Percentiles rank a stretch among this genome's conserved stretches.
These are phyloP conservation scores for Annona squamosa DNA, from an alignment of 164 flowering plant species.

Conservation along the genomic window DNA sequence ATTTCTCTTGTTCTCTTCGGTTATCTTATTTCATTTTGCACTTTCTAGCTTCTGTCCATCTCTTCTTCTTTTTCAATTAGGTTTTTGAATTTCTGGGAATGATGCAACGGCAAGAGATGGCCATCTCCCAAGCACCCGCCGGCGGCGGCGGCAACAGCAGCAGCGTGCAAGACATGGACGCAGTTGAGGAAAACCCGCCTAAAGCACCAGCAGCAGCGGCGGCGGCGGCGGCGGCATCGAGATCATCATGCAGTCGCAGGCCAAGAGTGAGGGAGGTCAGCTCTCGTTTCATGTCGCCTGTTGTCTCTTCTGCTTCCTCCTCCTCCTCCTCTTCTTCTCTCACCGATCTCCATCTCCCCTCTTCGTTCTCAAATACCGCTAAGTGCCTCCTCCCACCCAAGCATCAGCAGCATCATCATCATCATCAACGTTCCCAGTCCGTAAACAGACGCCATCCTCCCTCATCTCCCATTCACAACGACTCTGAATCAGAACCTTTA, in stretches of 20 bases:
- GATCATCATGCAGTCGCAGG: slow-evolving; percentile 11
- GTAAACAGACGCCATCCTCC: slow-evolving; percentile 13
- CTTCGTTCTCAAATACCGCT: slow-evolving; percentile 6
- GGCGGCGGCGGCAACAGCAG: not conserved
- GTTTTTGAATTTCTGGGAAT: not conserved
- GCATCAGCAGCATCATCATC: slow-evolving; percentile 5
- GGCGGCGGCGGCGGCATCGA: not conserved
- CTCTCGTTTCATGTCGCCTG: slow-evolving; percentile 31
- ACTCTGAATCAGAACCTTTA: slow-evolving; percentile 1
- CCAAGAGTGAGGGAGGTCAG: slow-evolving; percentile 25
- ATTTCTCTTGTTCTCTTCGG: not conserved
- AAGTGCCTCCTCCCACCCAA: slow-evolving; percentile 13
- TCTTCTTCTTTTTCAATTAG: not conserved
- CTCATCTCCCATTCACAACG: not conserved
- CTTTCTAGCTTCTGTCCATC: not conserved
- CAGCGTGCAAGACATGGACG: not conserved
- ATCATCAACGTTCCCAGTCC: slow-evolving; percentile 13
- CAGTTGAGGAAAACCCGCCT: not conserved
- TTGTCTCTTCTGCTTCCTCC: slow-evolving; percentile 15
- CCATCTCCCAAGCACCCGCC: not conserved
- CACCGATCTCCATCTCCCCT: slow-evolving; percentile 20
- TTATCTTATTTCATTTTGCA: too few relatives aligned
- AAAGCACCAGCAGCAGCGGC: not conserved
- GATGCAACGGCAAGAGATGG: not conserved
- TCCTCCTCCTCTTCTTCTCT: slow-evolving; percentile 16